Conservation (phyloP, 164 flowering plant species). For the Cinnamomum chago region DNA sequence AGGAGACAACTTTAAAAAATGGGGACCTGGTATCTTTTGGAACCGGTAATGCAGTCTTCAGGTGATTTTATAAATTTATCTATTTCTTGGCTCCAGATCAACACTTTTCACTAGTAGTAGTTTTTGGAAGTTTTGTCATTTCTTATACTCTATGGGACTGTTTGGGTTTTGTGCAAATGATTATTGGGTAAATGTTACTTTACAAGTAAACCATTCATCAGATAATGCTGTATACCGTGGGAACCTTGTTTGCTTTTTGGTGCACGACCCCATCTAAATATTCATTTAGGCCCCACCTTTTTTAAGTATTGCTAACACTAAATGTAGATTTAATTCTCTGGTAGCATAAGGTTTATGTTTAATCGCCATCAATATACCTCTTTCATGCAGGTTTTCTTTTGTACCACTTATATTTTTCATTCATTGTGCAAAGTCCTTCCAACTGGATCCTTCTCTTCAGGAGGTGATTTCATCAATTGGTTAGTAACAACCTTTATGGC, state of each 20-base stretch:
- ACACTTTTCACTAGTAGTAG: not conserved
- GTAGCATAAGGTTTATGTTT: too few species aligned
- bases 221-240: not conserved
- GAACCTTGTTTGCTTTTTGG: not conserved
- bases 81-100: not conserved
- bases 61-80: conserved; percentile 34
- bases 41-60: conserved; percentile 77
- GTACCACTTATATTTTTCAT: conserved; percentile 49
- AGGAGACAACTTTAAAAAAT: conserved; percentile 51
- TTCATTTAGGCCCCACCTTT: not conserved
- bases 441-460: conserved; percentile 29
- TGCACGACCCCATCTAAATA: not conserved
- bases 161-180: not conserved
- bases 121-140: not conserved
- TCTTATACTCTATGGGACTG: conserved; percentile 2
- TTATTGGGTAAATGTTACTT: not conserved
- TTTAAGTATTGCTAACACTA: too few species aligned
- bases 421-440: conserved; percentile 26
- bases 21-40: conserved; percentile 79
- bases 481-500: conserved; percentile 26
- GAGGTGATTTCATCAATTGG: conserved; percentile 61
- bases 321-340: too few species aligned
- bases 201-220: not conserved
- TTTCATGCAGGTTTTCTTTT: conserved; percentile 59
- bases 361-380: conserved; percentile 1